Conservation (phyloP, 2,329 filamentous ascomycete genomes). For the Hawksworthiomyces lignivorus region DNA sequence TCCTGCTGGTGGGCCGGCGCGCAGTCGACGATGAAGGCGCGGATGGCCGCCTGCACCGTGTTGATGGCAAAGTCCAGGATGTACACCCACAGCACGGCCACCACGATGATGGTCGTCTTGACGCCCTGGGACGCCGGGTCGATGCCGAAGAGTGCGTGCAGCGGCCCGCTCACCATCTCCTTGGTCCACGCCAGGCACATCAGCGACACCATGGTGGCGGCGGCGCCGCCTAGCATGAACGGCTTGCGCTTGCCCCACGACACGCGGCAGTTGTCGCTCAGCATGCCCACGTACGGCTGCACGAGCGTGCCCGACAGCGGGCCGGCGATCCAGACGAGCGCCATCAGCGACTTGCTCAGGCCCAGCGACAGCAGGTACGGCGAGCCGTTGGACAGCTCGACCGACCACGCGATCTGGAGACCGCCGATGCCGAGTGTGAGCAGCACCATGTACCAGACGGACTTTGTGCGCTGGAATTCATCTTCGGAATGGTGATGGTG, state of each 20-base stretch:
- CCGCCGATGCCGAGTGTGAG: slow-evolving; percentile 82
- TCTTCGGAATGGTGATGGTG: slow-evolving; percentile 31
- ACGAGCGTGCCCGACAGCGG: slow-evolving; percentile 71
- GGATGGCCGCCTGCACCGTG: slow-evolving; percentile 85
- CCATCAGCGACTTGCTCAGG: slow-evolving; percentile 74
- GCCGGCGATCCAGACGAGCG: slow-evolving; percentile 77
- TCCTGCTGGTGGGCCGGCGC: slow-evolving; percentile 91
- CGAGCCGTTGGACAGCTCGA: slow-evolving; percentile 89
- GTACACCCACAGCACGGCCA: slow-evolving; percentile 82
- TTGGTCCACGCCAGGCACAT: slow-evolving; percentile 66
- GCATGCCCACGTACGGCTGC: slow-evolving; percentile 75
- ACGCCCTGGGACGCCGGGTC: slow-evolving; percentile 57
- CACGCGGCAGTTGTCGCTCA: slow-evolving; percentile 69
- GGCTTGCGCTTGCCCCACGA: slow-evolving; percentile 73
- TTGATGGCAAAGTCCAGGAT: slow-evolving; percentile 92
- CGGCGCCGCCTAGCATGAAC: slow-evolving; percentile 66
- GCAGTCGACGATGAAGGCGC: slow-evolving; percentile 90
- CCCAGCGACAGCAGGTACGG: slow-evolving; percentile 74
- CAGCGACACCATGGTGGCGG: slow-evolving; percentile 59
- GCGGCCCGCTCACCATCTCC: slow-evolving; percentile 61
- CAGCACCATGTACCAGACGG: slow-evolving; percentile 75
- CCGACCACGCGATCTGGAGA: slow-evolving; percentile 90
- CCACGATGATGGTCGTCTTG: slow-evolving; percentile 59
- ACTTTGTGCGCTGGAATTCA: slow-evolving; percentile 61
- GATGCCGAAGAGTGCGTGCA: slow-evolving; percentile 59